Base-by-base conservation (phyloP, 805 yeast species). In the Yamadazyma tumulicola region DNA sequence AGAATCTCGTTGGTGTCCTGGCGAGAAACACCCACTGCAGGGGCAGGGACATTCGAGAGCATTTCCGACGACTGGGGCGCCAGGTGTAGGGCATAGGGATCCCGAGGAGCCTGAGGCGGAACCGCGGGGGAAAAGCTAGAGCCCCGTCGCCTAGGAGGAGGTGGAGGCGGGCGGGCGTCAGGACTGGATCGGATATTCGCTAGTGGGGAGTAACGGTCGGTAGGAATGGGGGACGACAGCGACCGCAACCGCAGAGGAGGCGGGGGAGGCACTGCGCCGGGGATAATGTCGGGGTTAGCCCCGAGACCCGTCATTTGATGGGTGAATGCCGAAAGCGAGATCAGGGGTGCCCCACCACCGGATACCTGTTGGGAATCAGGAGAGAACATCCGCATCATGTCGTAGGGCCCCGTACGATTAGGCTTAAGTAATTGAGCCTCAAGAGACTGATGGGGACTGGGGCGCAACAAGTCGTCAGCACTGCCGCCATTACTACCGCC, bases 1-100 rank as follows among this genome's bases (percentile, higher is more conserved):
- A 82, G 55, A 15, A 81, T 74, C 41, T 80, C 76, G 3, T 72
- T 58, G 17, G 73, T 67, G 41, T 21, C 18, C 8, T 27, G 28
- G 15, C 17, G 11, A 27, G 28, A 35, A 2, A 31, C 23, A 34
- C 22, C 23, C 10, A n/a, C 12, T 29, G 18, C 24, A 8, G 10
- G 28, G n/a, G 13, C 28, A n/a, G n/a, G n/a, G n/a, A n/a, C n/a
- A n/a, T n/a, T n/a, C n/a, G n/a, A n/a, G n/a, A n/a, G n/a, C n/a
- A n/a, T 10, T 10, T n/a, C 24, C n/a, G 24, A n/a, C n/a, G 24
- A 10, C 20, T 26, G 37, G 30, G 10, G 6, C 5, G 19, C 17
- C 12, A 21, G 33, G 19, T 5, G 11, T 14, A 11, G 26, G n/a
- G 38, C 19, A 26, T 26, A 24, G 8, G 32, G 26, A 4, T 26